phyloP scores from a whole-genome alignment of 1,139 yeast genomes.

The Scheffersomyces insectosa region DNA sequence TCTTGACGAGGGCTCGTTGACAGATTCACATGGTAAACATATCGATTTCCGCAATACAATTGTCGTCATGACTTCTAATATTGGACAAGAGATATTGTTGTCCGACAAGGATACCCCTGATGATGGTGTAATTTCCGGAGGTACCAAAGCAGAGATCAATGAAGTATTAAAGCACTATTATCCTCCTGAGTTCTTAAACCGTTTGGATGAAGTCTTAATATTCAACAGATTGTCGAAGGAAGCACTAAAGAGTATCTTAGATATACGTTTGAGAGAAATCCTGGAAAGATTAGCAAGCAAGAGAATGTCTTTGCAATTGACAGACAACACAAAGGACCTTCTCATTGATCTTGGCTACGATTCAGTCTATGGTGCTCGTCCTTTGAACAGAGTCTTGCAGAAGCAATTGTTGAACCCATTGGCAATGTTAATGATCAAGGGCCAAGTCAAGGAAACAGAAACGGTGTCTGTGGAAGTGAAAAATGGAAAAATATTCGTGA shows the following conservation, averaged over 20 bases:
- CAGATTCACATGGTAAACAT: conserved; percentile 92
- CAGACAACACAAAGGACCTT: conserved; percentile 69
- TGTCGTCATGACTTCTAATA: conserved; percentile 95
- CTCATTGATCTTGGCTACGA: conserved; percentile 86
- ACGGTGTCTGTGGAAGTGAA: conserved; percentile 45
- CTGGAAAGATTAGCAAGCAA: conserved; percentile 77
- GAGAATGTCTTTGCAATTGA: conserved; percentile 64
- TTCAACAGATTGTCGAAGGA: conserved; percentile 82
- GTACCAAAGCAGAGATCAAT: conserved; percentile 56
- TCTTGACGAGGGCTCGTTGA: conserved; percentile 88
- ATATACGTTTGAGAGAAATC: conserved; percentile 78
- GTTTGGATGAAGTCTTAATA: conserved; percentile 87
- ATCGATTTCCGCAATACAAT: conserved; percentile 93
- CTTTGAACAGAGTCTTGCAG: conserved; percentile 86
- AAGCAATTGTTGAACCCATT: conserved; percentile 81
- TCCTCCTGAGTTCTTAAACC: conserved; percentile 93
- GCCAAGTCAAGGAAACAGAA: conserved; percentile 73
- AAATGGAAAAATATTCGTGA: conserved; percentile 32
- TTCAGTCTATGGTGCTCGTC: conserved; percentile 92
- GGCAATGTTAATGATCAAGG: conserved; percentile 77
- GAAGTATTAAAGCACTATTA: conserved; percentile 70
- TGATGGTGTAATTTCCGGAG: conserved; percentile 49
- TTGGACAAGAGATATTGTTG: conserved; percentile 86
- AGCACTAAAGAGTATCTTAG: conserved; percentile 76
- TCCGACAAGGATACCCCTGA: conserved; percentile 51